Base-by-base conservation (phyloP, 768 basidiomycete genomes). In the Mycena galericulata region DNA sequence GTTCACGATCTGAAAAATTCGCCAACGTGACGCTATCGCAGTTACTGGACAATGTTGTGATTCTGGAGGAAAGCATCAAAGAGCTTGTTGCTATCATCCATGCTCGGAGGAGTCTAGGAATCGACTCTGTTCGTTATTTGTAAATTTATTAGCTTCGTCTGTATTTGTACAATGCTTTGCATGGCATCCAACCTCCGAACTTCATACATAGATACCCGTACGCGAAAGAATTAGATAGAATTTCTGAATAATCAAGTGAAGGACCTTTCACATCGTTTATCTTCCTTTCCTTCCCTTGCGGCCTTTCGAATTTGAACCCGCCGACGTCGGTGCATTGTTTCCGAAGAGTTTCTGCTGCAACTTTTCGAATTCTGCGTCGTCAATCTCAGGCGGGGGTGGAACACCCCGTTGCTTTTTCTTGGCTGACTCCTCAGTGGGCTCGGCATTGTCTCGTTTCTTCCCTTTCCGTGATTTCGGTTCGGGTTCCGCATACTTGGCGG, bases 11-110 rank as follows among this genome's bases (percentile, higher is more conserved):
- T 56, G 72, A 75, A 54, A 81, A 77, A 34, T 62, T 76, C 17
- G 77, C 79, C 18, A 84, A 78, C 22, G 86, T 97, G 29, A 95
- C 93, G 10, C 83, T 99, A 58, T 96, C 94, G 49, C 90, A 88
- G 69, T 77, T 98, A 62, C 81, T 98, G 77, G 97, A 98, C 77
- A 98, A 98, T 75, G 92, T 97, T 32, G 96, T 99, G 32, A 90
- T 98, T 43, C 77, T 99, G 69, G 97, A 98, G 79, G 97, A 98
- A 79, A 92, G 91, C 68, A 92, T 98, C 75, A 98, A 98, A 81
- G 97, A 99, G 78, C 82, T 96, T 36, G 89, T 90, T 17, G 93
- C 94, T 17, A 91, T 96, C 70, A 88, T 96, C 57, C 91, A 94
- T 79, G 94, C 93, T 18, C 84, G 95, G 65, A 83, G 93, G 68